Evolutionary conservation across 2,329 filamentous ascomycete species (phyloP).

Genomic region (Penicillium janthinellum): DNA sequence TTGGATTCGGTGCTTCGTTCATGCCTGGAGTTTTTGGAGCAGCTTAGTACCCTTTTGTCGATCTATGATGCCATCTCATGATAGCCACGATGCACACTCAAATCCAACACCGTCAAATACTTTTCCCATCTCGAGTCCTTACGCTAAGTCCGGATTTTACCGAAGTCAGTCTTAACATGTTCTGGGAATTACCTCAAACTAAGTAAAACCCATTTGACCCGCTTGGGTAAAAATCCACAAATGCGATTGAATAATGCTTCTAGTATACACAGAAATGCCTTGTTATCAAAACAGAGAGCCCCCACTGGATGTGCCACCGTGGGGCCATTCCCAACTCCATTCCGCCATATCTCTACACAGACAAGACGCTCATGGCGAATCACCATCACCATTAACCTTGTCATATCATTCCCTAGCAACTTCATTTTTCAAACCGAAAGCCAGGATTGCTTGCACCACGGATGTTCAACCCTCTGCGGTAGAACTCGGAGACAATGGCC

Average conservation of each 20-base stretch:
- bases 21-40: slow-evolving; percentile 2
- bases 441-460: slow-evolving; percentile 7
- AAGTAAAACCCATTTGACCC: neutral
- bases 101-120: slow-evolving; percentile 6
- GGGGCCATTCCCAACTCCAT: neutral
- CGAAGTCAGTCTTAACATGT: neutral
- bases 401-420: neutral
- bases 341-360: slow-evolving; percentile 10
- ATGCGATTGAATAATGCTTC: slow-evolving; percentile 20
- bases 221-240: slow-evolving; percentile 3
- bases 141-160: no score
- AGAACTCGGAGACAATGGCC: slow-evolving; percentile 72
- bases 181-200: no score
- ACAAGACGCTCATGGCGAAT: neutral
- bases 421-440: neutral
- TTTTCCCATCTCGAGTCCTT: no score
- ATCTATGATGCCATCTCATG: neutral
- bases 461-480: slow-evolving; percentile 62
- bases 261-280: slow-evolving; percentile 31
- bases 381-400: neutral
- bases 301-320: neutral
- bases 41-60: neutral
- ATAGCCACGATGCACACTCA: slow-evolving; percentile 1
- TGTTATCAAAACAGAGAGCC: slow-evolving; percentile 17
- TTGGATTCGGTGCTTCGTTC: slow-evolving; percentile 1